Evolutionary conservation across 176 grass and related monocot genomes (phyloP), one percentile per base, ranked within the genome.

Genomic region (Thinopyrum elongatum): DNA sequence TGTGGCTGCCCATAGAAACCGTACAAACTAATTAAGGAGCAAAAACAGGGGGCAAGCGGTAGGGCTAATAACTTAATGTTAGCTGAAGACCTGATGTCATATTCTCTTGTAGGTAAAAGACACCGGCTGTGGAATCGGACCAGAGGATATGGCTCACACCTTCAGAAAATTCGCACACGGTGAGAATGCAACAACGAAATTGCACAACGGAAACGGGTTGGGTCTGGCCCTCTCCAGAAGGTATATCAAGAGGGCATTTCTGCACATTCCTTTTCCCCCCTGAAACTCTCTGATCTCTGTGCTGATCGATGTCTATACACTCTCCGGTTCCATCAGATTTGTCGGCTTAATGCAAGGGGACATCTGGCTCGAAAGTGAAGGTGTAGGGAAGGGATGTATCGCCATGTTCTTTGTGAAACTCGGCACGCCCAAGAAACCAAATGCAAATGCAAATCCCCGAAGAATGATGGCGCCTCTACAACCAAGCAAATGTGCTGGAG

Each of bases 221-320:
- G 95, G 95, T 10, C 85, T 98, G 68, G 95, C 93, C 29, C 91
- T 98, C 65, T 95, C 79, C 62, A 98, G 88, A 82, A 98, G 95
- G 95, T 95, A 97, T 59, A 39, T 10, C 6, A 73, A 55, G 14
- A 80, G 75, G 82, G 28, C 16, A 44, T 70, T 33, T 47, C 71
- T 89, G 12, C 65, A 28, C 53, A 59, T 86, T 17, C 22, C 62
- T 44, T 79, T 49, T 51, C 10, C 0, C 21, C 27, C 47, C 33
- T 41, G 10, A 59, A 25, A 70, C 1, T 8, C 7, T 74, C 4
- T 70, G 25, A 47, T 73, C 23, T 28, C 2, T 2, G 63, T 0
- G 17, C 72, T 89, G 64, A 88, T 19, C 41, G n/a, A 39, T 39
- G 12, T 51, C 58, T 84, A 16, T 38, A 53, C 38, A 42, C 38